These are phyloP conservation scores for Geotrichum europaeum DNA, from an alignment of 1,139 yeast species.

Conservation along the genomic window DNA sequence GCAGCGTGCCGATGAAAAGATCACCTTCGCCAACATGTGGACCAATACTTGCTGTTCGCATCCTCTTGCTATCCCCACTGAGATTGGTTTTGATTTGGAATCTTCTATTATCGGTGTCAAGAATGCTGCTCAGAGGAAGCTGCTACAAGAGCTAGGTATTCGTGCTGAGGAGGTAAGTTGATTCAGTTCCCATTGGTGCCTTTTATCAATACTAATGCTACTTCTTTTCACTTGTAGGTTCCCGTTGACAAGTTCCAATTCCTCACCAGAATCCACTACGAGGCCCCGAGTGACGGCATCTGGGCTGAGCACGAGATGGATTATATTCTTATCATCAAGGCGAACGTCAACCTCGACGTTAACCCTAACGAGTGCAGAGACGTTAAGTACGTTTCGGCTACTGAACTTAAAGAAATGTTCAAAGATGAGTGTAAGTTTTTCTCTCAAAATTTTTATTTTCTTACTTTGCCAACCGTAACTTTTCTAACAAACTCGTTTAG, in stretches of 20 bases:
- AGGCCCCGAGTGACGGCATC: constrained; percentile 72
- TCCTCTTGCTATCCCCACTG: constrained; percentile 79
- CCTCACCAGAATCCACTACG: constrained; percentile 90
- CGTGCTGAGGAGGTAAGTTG: constrained; percentile 42
- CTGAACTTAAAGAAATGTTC: constrained; percentile 71
- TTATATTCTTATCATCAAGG: constrained; percentile 73
- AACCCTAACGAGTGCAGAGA: constrained; percentile 78
- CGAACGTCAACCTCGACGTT: constrained; percentile 50
- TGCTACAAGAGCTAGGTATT: constrained; percentile 90
- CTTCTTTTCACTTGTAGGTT: constrained; percentile 19
- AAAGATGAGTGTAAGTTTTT: constrained; percentile 38
- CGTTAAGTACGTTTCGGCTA: constrained; percentile 61
- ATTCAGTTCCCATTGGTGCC: neutral
- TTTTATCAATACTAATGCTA: constrained; percentile 8
- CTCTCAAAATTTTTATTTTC: neutral
- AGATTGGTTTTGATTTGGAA: constrained; percentile 59
- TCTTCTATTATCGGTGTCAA: constrained; percentile 72
- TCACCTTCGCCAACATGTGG: constrained; percentile 96
- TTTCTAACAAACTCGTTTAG: constrained; percentile 16
- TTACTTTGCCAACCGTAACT: neutral
- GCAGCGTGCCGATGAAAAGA: constrained; percentile 92
- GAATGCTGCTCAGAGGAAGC: constrained; percentile 84
- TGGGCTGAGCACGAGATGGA: constrained; percentile 99
- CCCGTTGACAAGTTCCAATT: constrained; percentile 70
- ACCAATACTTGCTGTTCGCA: constrained; percentile 98